Evolutionary conservation across 371 early-diverging fungal species (phyloP), one percentile per base, ranked within the genome.

Genomic region (Blakeslea trispora): DNA sequence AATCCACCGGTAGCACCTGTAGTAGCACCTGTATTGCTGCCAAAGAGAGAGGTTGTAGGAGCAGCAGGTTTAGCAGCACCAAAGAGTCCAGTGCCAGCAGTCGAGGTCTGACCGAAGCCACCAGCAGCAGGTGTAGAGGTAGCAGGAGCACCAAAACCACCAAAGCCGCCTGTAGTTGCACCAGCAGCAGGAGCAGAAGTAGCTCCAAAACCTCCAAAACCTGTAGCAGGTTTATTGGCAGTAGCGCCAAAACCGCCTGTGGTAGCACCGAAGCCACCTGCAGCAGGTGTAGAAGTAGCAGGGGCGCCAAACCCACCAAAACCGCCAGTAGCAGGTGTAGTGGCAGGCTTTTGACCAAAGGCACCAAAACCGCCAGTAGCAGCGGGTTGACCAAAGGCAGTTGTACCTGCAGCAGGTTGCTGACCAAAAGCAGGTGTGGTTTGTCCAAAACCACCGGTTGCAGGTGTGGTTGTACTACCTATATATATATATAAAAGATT

Each of bases 61-160:
- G 82, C 61, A 37, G 79, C 69, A 19, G 86, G 63, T 19, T 74
- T 69, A n/a, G 79, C 63, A 15, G 75, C 74, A 11, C 90, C 90
- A 63, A 87, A 86, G 18, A 83, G 61, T 24, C 78, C 66, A 37
- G 71, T 60, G 8, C 66, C 67, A 17, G 66, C 64, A 22, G 72
- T 42, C 2, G 57, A 45, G 28, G 56, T 49, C 42, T 42, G 35
- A 31, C 78, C 73, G 53, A 75, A 75, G 13, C 61, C 62, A 28
- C 39, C 45, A 6, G 59, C 28, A 19, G 57, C 44, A 23, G 37
- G 15, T n/a, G 17, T 46, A 5, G 47, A 55, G 15, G 63, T 39
- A 23, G 64, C 57, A 35, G 63, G 32, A 23, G 64, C 57, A 35
- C 67, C 67, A 55, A 64, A 64, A 7, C 66, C 66, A 42, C 66